Percentiles rank a stretch among this genome's conserved stretches.
phyloP scores from a whole-genome alignment of 345 rosid genomes.

The Eucalyptus caleyi region DNA sequence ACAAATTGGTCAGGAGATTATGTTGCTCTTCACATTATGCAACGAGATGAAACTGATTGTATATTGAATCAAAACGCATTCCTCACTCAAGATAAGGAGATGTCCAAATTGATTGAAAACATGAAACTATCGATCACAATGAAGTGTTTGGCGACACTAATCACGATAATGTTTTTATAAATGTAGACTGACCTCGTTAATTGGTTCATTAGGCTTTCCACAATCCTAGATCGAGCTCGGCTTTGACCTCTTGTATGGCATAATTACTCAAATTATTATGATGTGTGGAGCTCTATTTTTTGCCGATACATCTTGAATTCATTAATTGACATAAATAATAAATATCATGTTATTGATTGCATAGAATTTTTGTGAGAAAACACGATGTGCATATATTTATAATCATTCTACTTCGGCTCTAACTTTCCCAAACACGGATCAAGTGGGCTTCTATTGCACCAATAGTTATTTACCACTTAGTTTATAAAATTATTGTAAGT shows the following conservation, averaged over 20 bases:
- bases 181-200: fast-evolving
- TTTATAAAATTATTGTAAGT: not conserved
- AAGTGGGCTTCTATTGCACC: not conserved
- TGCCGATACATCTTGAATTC: not conserved
- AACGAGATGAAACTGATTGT: fast-evolving
- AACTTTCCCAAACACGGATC: not conserved
- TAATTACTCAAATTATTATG: not conserved
- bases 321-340: fast-evolving
- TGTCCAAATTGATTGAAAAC: not conserved
- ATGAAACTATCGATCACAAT: fast-evolving
- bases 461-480: not conserved
- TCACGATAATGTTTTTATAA: not conserved
- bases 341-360: not conserved
- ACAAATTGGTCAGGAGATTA: not conserved
- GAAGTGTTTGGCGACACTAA: not conserved
- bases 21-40: not conserved
- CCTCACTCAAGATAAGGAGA: not conserved
- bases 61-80: not conserved
- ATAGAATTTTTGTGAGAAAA: not conserved
- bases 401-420: not conserved
- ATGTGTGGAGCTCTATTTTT: not conserved
- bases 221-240: fast-evolving
- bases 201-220: fast-evolving
- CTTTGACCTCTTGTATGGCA: not conserved
- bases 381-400: fast-evolving